A percentile compares a stretch with the other conserved stretches of the same genome.
These are phyloP conservation scores for Musa schizocarpa DNA, from an alignment of 176 grass and related monocot genomes.

Conservation along the genomic window DNA sequence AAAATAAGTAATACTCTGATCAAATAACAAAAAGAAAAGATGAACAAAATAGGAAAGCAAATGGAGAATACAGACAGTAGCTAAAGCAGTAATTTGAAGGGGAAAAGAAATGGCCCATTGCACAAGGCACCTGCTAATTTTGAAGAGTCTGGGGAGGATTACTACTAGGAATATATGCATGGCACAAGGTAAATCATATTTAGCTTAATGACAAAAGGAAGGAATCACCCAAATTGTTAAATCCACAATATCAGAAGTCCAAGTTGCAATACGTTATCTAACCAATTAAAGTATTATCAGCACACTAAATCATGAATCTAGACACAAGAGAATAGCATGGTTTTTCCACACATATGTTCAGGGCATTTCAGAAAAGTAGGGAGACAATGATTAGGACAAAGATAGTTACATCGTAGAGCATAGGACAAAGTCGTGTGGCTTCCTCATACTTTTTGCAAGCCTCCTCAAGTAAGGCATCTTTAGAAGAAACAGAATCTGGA, in stretches of 20 bases:
- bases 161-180: neutral
- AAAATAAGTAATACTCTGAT: too few species aligned
- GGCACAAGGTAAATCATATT: neutral
- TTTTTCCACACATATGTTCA: neutral
- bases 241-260: neutral
- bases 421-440: conserved; percentile 71
- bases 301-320: neutral
- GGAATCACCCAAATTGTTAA: neutral
- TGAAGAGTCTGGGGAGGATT: too few species aligned
- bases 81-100: too few species aligned
- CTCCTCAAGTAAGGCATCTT: conserved; percentile 94
- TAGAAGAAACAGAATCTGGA: conserved; percentile 65
- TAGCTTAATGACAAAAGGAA: neutral
- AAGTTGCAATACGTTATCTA: neutral
- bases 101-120: too few species aligned
- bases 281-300: neutral
- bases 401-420: conserved; percentile 92
- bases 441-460: conserved; percentile 98
- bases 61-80: too few species aligned
- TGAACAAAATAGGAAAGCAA: too few species aligned
- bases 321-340: neutral
- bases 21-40: too few species aligned
- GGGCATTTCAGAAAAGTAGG: neutral
- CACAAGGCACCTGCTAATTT: too few species aligned
- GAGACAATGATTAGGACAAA: neutral